Evolutionary conservation across 805 yeast genomes (phyloP).

Genomic region (Ogataea methylovora): DNA sequence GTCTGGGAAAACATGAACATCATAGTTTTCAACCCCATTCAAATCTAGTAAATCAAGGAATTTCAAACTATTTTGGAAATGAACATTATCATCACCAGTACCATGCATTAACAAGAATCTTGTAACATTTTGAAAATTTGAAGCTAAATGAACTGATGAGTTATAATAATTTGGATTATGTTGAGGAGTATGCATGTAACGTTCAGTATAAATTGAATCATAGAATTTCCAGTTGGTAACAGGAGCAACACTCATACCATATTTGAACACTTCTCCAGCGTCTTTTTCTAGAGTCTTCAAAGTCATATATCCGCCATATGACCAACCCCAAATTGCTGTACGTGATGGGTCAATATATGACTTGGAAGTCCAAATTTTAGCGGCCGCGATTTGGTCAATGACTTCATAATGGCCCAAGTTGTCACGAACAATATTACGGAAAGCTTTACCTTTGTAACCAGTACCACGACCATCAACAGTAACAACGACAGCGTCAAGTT

Average conservation of each 20-base stretch:
- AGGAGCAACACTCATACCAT: conserved; percentile 80
- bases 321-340: conserved; percentile 84
- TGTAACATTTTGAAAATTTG: conserved; percentile 37
- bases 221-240: conserved; percentile 74
- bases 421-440: conserved; percentile 75
- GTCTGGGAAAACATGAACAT: conserved; percentile 86
- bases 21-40: conserved; percentile 59
- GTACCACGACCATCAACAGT: conserved; percentile 98
- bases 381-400: conserved; percentile 81
- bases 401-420: conserved; percentile 78
- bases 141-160: conserved; percentile 34
- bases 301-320: conserved; percentile 77
- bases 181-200: conserved; percentile 57
- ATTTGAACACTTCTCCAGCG: conserved; percentile 52
- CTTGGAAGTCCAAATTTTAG: conserved; percentile 54
- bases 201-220: conserved; percentile 74
- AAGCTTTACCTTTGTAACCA: conserved; percentile 75
- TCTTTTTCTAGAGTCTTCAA: conserved; percentile 69
- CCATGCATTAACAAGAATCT: conserved; percentile 73
- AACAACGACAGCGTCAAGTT: conserved; percentile 76
- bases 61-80: conserved; percentile 60
- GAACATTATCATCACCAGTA: conserved; percentile 81
- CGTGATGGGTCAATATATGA: conserved; percentile 42
- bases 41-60: conserved; percentile 53
- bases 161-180: conserved; percentile 45